Evolutionary conservation across 768 basidiomycete genomes (phyloP), one percentile per base, ranked within the genome.

Genomic region (Omphalotus guepiniiformis): DNA sequence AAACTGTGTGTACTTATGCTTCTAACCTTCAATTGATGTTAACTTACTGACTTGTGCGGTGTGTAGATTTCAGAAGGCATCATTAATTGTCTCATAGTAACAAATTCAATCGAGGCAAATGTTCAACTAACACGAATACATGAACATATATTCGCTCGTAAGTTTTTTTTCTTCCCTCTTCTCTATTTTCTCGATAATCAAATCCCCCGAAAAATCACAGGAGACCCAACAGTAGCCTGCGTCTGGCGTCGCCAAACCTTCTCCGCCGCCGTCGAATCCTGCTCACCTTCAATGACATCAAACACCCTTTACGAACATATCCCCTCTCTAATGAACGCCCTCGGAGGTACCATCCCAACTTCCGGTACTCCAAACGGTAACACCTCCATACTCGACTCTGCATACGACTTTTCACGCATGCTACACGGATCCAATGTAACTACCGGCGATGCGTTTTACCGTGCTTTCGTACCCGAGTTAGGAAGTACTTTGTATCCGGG

Each of bases 201-300:
- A 3, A 25, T 39, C 22, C 49, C 19, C 40, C 38, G 21, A 34
- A 39, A 26, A 29, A 9, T 16, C 43, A 35, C 56, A 92, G 88
- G 88, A 42, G 88, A 93, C 58, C 83, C 91, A 11, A 83, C 88
- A 3, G 88, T 93, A n/a, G 91, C 91, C 0, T 78, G 80, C 32
- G 90, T 93, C 16, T 93, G 91, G 91, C 80, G 91, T 19, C 79
- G 89, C 9, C 90, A 93, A 61, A 93, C 90, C 2, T 92, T 91
- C 66, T 84, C 86, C 9, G 90, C 90, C 0, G 88, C 90, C 3
- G 85, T 93, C 43, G 88, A 91, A 27, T 62, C 75, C 1, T 85
- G 83, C 63, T 82, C 87, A 0, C 77, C 82, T 5, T 82, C 85
- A 42, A 85, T 89, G 76, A 74, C 80, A 1, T 56, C 73, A 23